Evolutionary conservation across 345 rosid species (phyloP).

Genomic region (Syzygium aromaticum): DNA sequence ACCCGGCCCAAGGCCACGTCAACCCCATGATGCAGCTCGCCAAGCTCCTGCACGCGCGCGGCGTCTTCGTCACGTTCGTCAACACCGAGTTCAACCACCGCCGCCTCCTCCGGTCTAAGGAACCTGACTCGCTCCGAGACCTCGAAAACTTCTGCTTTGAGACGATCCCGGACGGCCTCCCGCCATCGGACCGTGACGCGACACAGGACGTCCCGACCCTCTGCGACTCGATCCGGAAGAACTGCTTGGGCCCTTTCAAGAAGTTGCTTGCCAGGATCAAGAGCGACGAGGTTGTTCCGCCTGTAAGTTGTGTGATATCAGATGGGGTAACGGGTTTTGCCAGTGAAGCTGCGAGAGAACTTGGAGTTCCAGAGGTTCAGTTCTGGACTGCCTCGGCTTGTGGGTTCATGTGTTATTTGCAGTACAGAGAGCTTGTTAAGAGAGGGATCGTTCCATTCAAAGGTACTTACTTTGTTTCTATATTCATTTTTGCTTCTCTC

Average conservation of each 20-base stretch:
- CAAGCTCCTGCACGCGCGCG: slow-evolving; percentile 24
- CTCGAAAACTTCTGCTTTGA: slow-evolving; percentile 6
- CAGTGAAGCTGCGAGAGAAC: slow-evolving; percentile 10
- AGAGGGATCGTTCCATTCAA: slow-evolving; percentile 25
- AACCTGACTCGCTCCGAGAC: background rate
- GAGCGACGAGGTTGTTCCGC: background rate
- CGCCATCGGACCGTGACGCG: slow-evolving; percentile 9
- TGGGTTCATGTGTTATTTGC: slow-evolving; percentile 19
- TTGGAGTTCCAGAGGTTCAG: slow-evolving; percentile 16
- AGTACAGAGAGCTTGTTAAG: slow-evolving; percentile 11
- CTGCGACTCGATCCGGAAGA: background rate
- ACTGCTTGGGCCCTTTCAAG: slow-evolving; percentile 11
- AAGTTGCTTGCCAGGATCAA: slow-evolving; percentile 10
- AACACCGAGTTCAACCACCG: slow-evolving; percentile 22
- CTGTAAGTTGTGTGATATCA: slow-evolving; percentile 19
- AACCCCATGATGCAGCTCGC: slow-evolving; percentile 29
- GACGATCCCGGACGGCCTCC: slow-evolving; percentile 20
- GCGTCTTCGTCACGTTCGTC: slow-evolving; percentile 29
- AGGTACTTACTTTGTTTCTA: slow-evolving; percentile 7
- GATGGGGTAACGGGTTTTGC: slow-evolving; percentile 16
- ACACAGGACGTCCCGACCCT: slow-evolving; percentile 1
- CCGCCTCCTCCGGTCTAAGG: slow-evolving; percentile 11
- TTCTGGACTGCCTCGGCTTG: slow-evolving; percentile 30
- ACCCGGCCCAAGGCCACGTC: slow-evolving; percentile 31
- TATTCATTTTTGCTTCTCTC: background rate